Evolutionary conservation across 345 rosid species (phyloP).

Genomic region (Dipteronia dyeriana): DNA sequence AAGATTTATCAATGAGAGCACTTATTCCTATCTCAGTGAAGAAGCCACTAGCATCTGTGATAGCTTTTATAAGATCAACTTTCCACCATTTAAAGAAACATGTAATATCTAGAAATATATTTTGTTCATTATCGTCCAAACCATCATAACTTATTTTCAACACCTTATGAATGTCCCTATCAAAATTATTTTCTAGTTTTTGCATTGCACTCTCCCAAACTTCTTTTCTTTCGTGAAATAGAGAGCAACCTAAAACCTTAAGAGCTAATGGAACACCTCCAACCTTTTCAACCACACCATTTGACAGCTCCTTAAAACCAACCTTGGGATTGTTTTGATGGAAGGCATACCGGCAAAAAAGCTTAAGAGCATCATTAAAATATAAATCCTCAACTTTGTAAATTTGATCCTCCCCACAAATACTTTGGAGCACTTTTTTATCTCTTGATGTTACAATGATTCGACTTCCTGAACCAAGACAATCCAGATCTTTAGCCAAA

Average conservation of each 20-base stretch:
- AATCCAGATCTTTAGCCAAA: neutral
- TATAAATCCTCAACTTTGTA: neutral
- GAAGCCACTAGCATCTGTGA: conserved; percentile 1
- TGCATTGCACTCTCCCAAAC: neutral
- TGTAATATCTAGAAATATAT: conserved; percentile 17
- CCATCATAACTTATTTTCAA: conserved; percentile 17
- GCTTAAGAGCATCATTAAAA: neutral
- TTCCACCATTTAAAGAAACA: conserved; percentile 22
- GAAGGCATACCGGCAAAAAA: conserved; percentile 9
- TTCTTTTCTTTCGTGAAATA: neutral
- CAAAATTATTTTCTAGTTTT: neutral
- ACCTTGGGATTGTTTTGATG: neutral
- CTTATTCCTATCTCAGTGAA: neutral
- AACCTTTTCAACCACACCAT: neutral
- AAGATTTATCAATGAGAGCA: conserved; percentile 17
- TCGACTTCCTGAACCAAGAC: neutral
- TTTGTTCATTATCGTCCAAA: conserved; percentile 10
- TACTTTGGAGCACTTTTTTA: neutral
- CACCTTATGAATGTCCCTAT: neutral
- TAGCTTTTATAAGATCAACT: neutral
- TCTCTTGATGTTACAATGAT: conserved; percentile 14
- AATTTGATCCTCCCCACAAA: neutral
- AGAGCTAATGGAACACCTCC: conserved; percentile 21
- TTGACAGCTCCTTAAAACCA: neutral
- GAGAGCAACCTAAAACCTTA: neutral